Conservation (phyloP, 306 rosid genomes). For the Hippophae gyantsensis region DNA sequence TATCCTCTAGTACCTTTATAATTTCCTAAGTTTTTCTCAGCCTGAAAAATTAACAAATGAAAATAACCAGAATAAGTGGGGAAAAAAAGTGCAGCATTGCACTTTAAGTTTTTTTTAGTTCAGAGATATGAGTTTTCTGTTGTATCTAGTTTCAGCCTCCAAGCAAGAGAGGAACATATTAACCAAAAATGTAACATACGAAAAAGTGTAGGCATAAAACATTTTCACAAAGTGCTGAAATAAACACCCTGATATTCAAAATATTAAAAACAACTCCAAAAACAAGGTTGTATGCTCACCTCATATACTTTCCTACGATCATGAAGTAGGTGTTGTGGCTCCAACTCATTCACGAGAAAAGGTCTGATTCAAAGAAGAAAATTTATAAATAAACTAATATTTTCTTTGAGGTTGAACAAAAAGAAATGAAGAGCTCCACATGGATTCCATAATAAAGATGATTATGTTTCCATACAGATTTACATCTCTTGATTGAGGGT, state of each 20-base stretch:
- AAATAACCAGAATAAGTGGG: neutral
- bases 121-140: neutral
- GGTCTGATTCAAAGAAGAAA: constrained; percentile 60
- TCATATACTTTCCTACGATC: constrained; percentile 89
- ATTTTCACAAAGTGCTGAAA: neutral
- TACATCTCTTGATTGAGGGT: too few species aligned
- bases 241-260: neutral
- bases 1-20: neutral
- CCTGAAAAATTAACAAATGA: neutral
- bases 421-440: neutral
- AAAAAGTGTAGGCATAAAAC: neutral
- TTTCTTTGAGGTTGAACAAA: constrained; percentile 8
- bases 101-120: neutral
- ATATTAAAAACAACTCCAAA: neutral
- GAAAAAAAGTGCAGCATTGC: neutral
- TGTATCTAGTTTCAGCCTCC: neutral
- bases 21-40: neutral
- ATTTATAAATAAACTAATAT: constrained; percentile 21
- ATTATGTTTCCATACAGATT: too few species aligned
- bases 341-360: constrained; percentile 79
- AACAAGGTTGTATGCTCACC: constrained; percentile 34
- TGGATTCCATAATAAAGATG: neutral
- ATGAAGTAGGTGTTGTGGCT: constrained; percentile 94
- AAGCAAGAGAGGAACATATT: neutral
- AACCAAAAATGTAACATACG: too few species aligned